Evolutionary conservation across 495 filamentous ascomycete genomes (phyloP), one percentile per base, ranked within the genome.

Genomic region (Friedmanniomyces endolithicus): DNA sequence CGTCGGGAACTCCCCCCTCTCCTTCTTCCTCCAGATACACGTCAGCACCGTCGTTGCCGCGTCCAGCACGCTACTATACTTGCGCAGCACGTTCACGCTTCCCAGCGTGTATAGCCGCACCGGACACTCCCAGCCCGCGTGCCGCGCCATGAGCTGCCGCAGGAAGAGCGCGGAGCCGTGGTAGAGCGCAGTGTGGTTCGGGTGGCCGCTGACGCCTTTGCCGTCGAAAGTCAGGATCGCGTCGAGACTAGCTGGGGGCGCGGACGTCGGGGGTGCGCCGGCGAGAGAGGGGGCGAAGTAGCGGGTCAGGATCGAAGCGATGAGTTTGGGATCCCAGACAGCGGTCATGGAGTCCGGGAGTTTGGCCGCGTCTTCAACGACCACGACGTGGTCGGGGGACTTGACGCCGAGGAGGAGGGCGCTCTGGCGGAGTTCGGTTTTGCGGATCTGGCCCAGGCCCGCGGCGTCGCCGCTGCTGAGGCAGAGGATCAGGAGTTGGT

Each of bases 401-500:
- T 83, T 76, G 20, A 98, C 66, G 8, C 92, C 92, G 17, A 98
- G 78, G 19, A 77, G 69, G 50, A 82, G 64, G 9, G 83, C 88
- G 60, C 83, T 88, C 65, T 86, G 81, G 25, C 82, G 74, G 17
- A 98, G 80, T 70, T 98, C 92, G 60, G 80, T 77, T 65, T 86
- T 87, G 56, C 92, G 78, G 44, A 79, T 83, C 53, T 84, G 76
- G 53, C 92, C 92, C 27, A 95, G 77, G 17, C 88, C 87, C 61
- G 92, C 87, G 20, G 92, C 88, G 64, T 96, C 74, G 82, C 86
- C 87, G 58, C 78, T 88, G 67, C 86, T 90, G 50, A 98, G 72
- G 70, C 92, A 98, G 31, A 98, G 75, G 59, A 98, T 92, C 69
- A 90, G 89, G 58, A 98, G 74, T 63, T 88, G 87, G 64, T 98